phyloP scores from a whole-genome alignment of 306 rosid species.

The Abrus precatorius region DNA sequence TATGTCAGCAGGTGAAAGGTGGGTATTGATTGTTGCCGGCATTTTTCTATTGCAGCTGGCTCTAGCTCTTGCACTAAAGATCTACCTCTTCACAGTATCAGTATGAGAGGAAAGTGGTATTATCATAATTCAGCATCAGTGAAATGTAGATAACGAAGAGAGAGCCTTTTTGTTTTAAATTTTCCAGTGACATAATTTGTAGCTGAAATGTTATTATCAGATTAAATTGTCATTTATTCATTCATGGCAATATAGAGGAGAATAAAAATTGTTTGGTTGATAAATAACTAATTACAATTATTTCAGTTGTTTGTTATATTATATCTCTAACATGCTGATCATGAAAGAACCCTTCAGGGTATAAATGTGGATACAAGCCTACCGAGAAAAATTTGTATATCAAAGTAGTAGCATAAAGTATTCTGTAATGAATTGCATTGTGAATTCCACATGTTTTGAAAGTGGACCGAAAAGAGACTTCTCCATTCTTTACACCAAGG shows the following conservation, averaged over 20 bases:
- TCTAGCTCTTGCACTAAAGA: slow-evolving; percentile 79
- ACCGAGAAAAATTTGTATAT: not conserved
- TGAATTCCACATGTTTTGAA: not conserved
- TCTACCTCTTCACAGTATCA: slow-evolving; percentile 80
- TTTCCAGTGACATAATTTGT: slow-evolving; percentile 36
- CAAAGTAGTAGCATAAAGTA: not conserved
- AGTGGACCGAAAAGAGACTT: not conserved
- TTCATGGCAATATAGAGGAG: slow-evolving; percentile 48
- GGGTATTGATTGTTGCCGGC: slow-evolving; percentile 91
- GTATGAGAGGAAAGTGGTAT: slow-evolving; percentile 59
- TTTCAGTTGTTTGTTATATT: not conserved
- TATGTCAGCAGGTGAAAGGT: slow-evolving; percentile 86
- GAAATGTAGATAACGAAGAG: slow-evolving; percentile 53
- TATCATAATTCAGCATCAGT: slow-evolving; percentile 17
- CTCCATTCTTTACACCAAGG: not conserved
- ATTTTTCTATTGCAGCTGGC: slow-evolving; percentile 94
- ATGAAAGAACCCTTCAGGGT: not conserved
- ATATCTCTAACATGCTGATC: not conserved
- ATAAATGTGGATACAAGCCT: not conserved
- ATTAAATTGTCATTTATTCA: slow-evolving; percentile 47
- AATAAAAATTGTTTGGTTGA: slow-evolving; percentile 12
- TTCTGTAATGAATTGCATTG: not conserved
- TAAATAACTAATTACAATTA: not conserved
- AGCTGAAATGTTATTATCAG: slow-evolving; percentile 48
- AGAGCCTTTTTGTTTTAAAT: slow-evolving; percentile 36